Conservation (phyloP, 441 rosid genomes). For the Syzygium malaccense region DNA sequence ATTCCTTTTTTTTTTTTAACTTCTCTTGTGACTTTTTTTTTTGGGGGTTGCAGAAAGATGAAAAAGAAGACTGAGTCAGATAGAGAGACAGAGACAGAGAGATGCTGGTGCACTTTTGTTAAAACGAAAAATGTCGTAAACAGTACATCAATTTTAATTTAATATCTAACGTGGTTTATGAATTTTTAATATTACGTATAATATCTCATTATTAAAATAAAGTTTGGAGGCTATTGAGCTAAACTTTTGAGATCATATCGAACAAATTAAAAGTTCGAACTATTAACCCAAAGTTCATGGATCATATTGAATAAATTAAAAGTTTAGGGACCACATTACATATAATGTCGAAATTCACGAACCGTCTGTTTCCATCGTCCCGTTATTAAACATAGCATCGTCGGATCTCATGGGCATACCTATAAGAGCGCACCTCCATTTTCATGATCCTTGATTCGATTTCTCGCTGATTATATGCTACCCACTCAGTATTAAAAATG, state of each 20-base stretch:
- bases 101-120: background rate
- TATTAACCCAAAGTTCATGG: too few species aligned
- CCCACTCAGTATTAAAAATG: too few species aligned
- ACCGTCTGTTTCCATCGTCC: too few species aligned
- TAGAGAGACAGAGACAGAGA: background rate
- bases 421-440: background rate
- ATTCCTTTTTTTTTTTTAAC: background rate
- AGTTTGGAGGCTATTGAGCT: too few species aligned
- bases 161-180: rapidly evolving
- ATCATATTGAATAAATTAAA: too few species aligned
- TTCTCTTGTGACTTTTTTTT: background rate
- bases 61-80: background rate
- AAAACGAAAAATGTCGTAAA: too few species aligned
- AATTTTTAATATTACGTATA: too few species aligned
- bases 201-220: too few species aligned
- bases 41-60: background rate
- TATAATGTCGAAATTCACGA: too few species aligned
- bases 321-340: rapidly evolving
- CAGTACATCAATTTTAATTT: too few species aligned
- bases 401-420: background rate
- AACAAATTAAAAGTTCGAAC: too few species aligned
- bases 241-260: rapidly evolving
- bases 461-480: background rate
- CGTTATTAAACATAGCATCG: background rate
- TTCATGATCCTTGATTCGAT: background rate